Evolutionary conservation across 352 stramenopile genomes (phyloP).

Genomic region (Phytophthora citricola): DNA sequence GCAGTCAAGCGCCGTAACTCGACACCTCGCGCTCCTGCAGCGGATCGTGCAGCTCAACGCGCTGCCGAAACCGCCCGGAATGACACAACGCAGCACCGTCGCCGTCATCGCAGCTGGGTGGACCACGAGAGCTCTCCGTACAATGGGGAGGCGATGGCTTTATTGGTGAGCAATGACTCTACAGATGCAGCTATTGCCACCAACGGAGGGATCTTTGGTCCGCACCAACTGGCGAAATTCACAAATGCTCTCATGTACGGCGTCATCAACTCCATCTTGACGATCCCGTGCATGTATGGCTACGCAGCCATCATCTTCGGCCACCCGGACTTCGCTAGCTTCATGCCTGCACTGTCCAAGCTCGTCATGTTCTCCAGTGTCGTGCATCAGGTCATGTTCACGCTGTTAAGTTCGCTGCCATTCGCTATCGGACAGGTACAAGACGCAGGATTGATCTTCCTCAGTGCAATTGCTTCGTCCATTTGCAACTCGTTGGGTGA

Average conservation of each 20-base stretch:
- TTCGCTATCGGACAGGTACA: conserved; percentile 99
- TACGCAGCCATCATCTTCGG: conserved; percentile 97
- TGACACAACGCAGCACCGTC: conserved; percentile 17
- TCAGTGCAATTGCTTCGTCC: conserved; percentile 94
- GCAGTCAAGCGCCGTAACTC: conserved; percentile 54
- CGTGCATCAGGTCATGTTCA: conserved; percentile 94
- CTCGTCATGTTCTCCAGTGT: conserved; percentile 96
- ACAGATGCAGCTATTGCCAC: background rate
- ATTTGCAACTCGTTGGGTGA: conserved; percentile 84
- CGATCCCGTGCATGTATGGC: conserved; percentile 94
- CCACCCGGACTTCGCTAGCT: conserved; percentile 89
- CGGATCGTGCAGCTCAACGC: conserved; percentile 27
- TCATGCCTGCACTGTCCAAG: conserved; percentile 93
- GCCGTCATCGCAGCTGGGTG: conserved; percentile 49
- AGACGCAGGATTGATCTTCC: conserved; percentile 98
- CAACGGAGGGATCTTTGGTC: background rate
- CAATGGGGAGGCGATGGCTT: conserved; percentile 36
- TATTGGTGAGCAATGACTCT: conserved; percentile 35
- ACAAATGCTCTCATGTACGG: conserved; percentile 86
- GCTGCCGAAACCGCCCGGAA: conserved; percentile 18
- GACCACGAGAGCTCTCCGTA: conserved; percentile 30
- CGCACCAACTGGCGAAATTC: conserved; percentile 40
- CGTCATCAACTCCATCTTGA: conserved; percentile 95
- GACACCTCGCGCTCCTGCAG: conserved; percentile 30
- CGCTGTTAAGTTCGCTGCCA: conserved; percentile 90